Evolutionary conservation across 768 basidiomycete genomes (phyloP).

Genomic region (Naganishia vaughanmartiniae): DNA sequence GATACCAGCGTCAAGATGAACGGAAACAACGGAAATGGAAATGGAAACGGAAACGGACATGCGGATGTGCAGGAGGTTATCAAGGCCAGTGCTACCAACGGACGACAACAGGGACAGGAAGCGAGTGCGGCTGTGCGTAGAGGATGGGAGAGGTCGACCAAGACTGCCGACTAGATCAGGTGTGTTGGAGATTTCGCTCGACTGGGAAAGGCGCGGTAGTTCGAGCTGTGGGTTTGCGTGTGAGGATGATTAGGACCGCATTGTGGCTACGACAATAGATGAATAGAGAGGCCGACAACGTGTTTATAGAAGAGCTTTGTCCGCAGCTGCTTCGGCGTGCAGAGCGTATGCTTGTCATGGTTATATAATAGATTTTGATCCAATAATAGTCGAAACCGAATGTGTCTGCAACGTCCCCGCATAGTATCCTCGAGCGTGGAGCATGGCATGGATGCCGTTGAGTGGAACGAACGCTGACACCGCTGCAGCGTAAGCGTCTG

Average conservation of each 20-base stretch:
- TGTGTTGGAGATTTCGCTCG: background rate
- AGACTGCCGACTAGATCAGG: constrained; percentile 21
- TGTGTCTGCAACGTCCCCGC: no score
- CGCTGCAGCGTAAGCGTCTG: no score
- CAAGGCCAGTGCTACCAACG: constrained; percentile 18
- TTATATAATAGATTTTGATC: constrained; percentile 3
- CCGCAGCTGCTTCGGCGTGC: background rate
- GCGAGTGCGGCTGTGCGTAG: constrained; percentile 7
- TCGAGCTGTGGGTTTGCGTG: no score
- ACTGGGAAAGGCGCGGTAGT: no score
- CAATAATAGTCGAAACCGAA: background rate
- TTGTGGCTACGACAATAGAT: background rate
- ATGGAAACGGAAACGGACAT: constrained; percentile 15
- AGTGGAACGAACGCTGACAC: no score
- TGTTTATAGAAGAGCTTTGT: background rate
- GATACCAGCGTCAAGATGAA: constrained; percentile 25
- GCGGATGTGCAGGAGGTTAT: constrained; percentile 8
- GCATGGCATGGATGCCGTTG: no score
- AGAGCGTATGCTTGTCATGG: background rate
- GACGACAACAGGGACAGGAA: constrained; percentile 17
- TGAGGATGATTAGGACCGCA: no score
- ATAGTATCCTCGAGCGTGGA: no score
- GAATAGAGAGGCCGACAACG: background rate
- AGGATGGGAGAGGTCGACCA: constrained; percentile 29
- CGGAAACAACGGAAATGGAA: background rate